Percentiles rank a stretch among this genome's conserved stretches.
phyloP scores from a whole-genome alignment of 176 grass and related monocot species.

The Cenchrus americanus region DNA sequence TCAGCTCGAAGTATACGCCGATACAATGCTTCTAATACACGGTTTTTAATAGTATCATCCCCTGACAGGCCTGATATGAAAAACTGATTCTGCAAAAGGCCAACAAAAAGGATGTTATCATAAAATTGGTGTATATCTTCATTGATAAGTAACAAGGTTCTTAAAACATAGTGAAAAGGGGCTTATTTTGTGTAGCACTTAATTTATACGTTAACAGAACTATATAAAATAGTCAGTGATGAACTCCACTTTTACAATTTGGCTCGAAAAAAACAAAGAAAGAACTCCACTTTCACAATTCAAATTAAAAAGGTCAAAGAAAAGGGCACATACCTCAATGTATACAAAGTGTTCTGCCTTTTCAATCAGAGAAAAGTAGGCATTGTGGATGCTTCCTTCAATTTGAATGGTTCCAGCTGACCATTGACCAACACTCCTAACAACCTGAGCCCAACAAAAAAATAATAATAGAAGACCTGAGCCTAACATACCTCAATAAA shows the following conservation, averaged over 20 bases:
- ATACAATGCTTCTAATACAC: slow-evolving; percentile 89
- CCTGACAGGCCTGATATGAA: slow-evolving; percentile 97
- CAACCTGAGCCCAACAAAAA: slow-evolving; percentile 53
- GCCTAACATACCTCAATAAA: not conserved
- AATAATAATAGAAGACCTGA: too few relatives aligned
- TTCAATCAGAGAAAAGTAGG: slow-evolving; percentile 88
- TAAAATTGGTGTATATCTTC: slow-evolving; percentile 7
- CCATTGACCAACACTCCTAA: slow-evolving; percentile 98
- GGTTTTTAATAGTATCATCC: slow-evolving; percentile 93
- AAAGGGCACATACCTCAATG: slow-evolving; percentile 71
- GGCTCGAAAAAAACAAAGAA: slow-evolving; percentile 6
- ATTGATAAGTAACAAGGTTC: not conserved
- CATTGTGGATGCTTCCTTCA: slow-evolving; percentile 97
- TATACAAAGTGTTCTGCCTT: slow-evolving; percentile 96
- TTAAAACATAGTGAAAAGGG: not conserved
- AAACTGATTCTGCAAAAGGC: slow-evolving; percentile 88
- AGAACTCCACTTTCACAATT: slow-evolving; percentile 26
- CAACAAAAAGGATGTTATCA: slow-evolving; percentile 28
- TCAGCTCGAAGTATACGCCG: slow-evolving; percentile 85
- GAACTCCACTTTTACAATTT: slow-evolving; percentile 20
- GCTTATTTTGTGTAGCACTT: slow-evolving; percentile 3
- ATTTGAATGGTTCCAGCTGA: slow-evolving; percentile 96
- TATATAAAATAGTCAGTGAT: slow-evolving; percentile 8
- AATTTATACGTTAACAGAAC: slow-evolving; percentile 26
- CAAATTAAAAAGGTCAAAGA: slow-evolving; percentile 4